A percentile compares a stretch with the other conserved stretches of the same genome.
Evolutionary conservation across 2,329 filamentous ascomycete species (phyloP).

Genomic region (Fusarium marasasianum): DNA sequence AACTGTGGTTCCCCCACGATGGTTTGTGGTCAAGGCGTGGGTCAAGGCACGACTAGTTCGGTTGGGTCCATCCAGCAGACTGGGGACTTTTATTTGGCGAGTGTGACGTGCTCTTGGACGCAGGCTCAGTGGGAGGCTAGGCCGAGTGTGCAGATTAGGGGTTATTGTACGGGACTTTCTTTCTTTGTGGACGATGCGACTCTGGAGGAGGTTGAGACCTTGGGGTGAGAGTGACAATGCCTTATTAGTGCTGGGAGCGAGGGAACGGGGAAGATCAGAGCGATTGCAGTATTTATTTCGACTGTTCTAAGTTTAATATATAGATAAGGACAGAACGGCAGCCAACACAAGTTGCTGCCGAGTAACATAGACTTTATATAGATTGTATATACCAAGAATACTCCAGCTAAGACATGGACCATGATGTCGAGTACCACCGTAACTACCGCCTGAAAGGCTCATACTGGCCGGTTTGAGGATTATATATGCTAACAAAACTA

Average conservation of each 20-base stretch:
- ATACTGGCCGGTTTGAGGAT: constrained; percentile 10
- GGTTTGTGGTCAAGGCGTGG: background rate
- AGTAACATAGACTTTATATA: background rate
- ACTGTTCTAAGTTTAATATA: background rate
- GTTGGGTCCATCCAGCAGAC: background rate
- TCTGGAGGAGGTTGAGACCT: background rate
- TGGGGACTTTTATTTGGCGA: background rate
- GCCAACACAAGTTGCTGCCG: background rate
- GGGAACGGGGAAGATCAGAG: background rate
- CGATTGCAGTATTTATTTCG: background rate
- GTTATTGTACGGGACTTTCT: background rate
- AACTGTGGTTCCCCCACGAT: background rate
- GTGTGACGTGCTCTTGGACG: constrained; percentile 5
- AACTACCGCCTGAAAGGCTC: constrained; percentile 7
- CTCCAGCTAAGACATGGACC: background rate
- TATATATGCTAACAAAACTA: constrained; percentile 15
- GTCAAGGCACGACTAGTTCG: background rate
- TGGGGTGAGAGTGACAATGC: background rate
- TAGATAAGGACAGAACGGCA: background rate
- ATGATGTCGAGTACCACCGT: rapidly evolving
- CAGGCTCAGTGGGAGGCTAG: background rate
- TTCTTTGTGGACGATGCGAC: background rate
- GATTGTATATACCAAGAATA: background rate
- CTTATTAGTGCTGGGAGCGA: rapidly evolving
- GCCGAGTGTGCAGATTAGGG: background rate